These are phyloP conservation scores for Aspergillus sp. DNA, from an alignment of 2,329 filamentous ascomycete species.

Conservation along the genomic window DNA sequence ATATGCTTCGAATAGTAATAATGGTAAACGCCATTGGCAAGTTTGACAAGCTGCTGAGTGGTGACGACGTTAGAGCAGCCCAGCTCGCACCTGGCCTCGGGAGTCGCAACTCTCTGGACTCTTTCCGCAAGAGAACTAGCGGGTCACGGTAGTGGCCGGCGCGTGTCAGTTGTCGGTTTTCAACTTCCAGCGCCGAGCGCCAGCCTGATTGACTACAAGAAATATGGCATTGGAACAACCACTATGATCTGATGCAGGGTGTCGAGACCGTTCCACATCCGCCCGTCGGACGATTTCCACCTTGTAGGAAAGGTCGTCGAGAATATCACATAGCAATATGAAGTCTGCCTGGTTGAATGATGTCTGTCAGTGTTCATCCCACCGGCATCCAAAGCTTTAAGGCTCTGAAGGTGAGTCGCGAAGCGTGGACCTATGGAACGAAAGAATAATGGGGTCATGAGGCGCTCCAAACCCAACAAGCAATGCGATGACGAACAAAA, in stretches of 20 bases:
- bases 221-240: slow-evolving; percentile 18
- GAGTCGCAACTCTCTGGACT: neutral
- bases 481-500: no score
- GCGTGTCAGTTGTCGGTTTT: slow-evolving; percentile 4
- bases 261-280: slow-evolving; percentile 21
- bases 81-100: neutral
- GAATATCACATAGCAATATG: no score
- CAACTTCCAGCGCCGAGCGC: neutral
- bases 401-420: no score
- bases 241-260: slow-evolving; percentile 27
- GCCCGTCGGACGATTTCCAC: slow-evolving; percentile 15
- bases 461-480: no score
- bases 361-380: no score
- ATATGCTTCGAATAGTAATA: neutral
- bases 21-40: no score
- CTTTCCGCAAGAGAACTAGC: slow-evolving; percentile 13
- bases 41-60: neutral
- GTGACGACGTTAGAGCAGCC: neutral
- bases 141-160: slow-evolving; percentile 17
- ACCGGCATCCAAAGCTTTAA: no score
- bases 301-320: neutral
- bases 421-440: no score
- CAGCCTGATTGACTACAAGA: slow-evolving; percentile 13
- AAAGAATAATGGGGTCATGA: no score
- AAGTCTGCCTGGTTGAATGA: no score